Evolutionary conservation across 192 early-diverging fungal genomes (phyloP).

Genomic region (Coemansia sp.): DNA sequence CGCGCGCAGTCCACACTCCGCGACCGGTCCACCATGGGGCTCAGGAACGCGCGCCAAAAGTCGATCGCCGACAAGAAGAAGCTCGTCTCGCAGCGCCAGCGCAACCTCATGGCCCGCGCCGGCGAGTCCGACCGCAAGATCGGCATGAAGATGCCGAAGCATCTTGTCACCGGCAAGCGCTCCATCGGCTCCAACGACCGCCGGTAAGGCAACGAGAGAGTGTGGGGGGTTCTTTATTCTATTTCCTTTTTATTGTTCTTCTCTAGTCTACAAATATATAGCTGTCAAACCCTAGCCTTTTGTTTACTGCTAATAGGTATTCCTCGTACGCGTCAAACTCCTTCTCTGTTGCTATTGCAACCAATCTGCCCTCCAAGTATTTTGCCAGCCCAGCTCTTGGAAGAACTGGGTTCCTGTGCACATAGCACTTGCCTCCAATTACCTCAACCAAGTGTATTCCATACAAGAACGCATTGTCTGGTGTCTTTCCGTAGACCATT

Average conservation of each 20-base stretch:
- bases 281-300: too few species aligned
- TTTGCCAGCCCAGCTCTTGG: too few species aligned
- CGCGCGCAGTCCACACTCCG: constrained; percentile 56
- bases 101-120: constrained; percentile 71
- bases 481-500: too few species aligned
- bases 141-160: constrained; percentile 91
- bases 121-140: constrained; percentile 97
- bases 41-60: constrained; percentile 55
- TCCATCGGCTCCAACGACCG: constrained; percentile 74
- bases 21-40: constrained; percentile 71
- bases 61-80: constrained; percentile 70
- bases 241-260: constrained; percentile 7
- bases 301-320: too few species aligned
- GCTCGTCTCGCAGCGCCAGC: constrained; percentile 65
- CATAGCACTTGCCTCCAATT: too few species aligned
- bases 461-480: too few species aligned
- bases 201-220: constrained; percentile 51
- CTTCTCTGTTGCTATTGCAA: too few species aligned
- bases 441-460: too few species aligned
- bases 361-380: too few species aligned
- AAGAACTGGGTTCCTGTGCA: too few species aligned
- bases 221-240: background rate
- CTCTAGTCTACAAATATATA: background rate
- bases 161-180: constrained; percentile 93
- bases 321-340: too few species aligned